Conservation (phyloP, 345 rosid species). For the Syzygium oleosum region DNA sequence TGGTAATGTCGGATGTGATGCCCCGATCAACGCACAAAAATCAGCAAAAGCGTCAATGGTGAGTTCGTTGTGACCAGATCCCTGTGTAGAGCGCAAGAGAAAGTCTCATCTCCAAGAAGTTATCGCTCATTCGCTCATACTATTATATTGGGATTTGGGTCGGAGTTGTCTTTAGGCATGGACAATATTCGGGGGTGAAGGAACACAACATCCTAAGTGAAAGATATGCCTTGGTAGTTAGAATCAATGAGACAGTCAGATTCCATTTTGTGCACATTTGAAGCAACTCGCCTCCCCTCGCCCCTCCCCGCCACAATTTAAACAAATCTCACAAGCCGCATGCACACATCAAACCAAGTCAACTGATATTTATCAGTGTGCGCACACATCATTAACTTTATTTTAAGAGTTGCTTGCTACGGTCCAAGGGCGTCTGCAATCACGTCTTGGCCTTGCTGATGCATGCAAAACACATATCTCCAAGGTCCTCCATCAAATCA, state of each 20-base stretch:
- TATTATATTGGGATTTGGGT: neutral
- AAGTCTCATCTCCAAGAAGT: neutral
- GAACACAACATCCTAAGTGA: neutral
- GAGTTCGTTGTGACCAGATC: neutral
- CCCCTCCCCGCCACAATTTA: no score
- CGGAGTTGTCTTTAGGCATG: neutral
- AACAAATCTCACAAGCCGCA: neutral
- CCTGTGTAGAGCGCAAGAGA: neutral
- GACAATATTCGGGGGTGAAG: neutral
- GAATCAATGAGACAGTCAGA: neutral
- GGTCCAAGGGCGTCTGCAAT: neutral
- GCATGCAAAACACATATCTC: neutral
- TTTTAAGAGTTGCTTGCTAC: neutral
- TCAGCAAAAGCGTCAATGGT: neutral
- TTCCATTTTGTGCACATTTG: neutral
- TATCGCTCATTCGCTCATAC: neutral
- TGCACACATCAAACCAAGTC: neutral
- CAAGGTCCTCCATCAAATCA: neutral
- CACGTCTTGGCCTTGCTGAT: neutral
- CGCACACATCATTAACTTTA: neutral
- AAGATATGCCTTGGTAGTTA: neutral
- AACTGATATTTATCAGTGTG: neutral
- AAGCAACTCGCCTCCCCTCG: neutral
- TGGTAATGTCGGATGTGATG: neutral
- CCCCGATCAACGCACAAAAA: neutral